A percentile compares a stretch with the other conserved stretches of the same genome.
phyloP scores from a whole-genome alignment of 1,139 yeast species.

The Eremothecium gossypii region DNA sequence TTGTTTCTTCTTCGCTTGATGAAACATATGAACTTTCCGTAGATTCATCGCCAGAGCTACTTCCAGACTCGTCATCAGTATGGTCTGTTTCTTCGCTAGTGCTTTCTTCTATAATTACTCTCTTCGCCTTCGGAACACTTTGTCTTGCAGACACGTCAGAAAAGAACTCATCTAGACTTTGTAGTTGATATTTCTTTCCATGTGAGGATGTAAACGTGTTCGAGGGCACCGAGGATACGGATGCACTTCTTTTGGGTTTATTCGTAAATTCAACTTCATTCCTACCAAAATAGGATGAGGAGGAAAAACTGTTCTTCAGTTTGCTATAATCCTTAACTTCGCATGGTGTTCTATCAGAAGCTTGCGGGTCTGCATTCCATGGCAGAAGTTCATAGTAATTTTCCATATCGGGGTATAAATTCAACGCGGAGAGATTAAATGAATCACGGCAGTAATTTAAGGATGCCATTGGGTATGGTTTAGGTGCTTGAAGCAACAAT shows the following conservation, averaged over 20 bases:
- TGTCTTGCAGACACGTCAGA: slow-evolving; percentile 40
- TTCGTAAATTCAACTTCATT: neutral
- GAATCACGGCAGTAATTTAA: slow-evolving; percentile 2
- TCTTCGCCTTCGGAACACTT: slow-evolving; percentile 20
- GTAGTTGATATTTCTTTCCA: slow-evolving; percentile 45
- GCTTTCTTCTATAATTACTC: slow-evolving; percentile 27
- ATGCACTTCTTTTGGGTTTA: neutral
- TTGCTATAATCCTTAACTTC: slow-evolving; percentile 24
- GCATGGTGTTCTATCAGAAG: slow-evolving; percentile 17
- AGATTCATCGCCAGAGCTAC: slow-evolving; percentile 16
- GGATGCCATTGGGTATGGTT: slow-evolving; percentile 44
- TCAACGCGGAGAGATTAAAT: slow-evolving; percentile 3
- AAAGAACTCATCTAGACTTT: slow-evolving; percentile 79
- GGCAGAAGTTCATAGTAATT: slow-evolving; percentile 7
- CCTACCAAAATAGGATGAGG: slow-evolving; percentile 15
- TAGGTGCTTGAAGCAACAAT: slow-evolving; percentile 73
- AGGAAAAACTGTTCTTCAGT: slow-evolving; percentile 26
- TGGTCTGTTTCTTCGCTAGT: slow-evolving; percentile 24
- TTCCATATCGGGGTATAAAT: slow-evolving; percentile 8
- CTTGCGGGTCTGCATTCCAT: slow-evolving; percentile 11
- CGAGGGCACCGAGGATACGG: slow-evolving; percentile 4
- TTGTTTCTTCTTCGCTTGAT: slow-evolving; percentile 8
- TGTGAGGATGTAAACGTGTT: slow-evolving; percentile 12
- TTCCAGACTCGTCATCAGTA: slow-evolving; percentile 26
- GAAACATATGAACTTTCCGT: slow-evolving; percentile 17